These are phyloP conservation scores for Panellus pusillus DNA, from an alignment of 768 basidiomycete genomes.

Conservation along the genomic window DNA sequence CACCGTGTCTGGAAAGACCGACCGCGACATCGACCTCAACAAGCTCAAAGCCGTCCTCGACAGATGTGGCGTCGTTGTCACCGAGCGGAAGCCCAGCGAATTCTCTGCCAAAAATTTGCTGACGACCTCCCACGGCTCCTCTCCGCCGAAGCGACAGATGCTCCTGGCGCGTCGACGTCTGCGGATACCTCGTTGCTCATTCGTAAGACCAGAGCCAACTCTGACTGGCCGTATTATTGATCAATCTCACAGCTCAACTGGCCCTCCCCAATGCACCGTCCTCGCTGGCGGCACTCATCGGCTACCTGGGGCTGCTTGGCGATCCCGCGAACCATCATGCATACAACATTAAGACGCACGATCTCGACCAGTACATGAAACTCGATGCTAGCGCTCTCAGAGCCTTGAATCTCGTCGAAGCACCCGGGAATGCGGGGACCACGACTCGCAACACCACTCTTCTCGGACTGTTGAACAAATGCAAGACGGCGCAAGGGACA, in stretches of 20 bases:
- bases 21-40: constrained; percentile 83
- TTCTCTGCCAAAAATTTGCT: constrained; percentile 77
- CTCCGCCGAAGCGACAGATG: constrained; percentile 41
- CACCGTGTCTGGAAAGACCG: constrained; percentile 68
- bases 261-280: constrained; percentile 75
- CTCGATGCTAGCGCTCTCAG: constrained; percentile 95
- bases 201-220: constrained; percentile 41
- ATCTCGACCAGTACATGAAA: constrained; percentile 92
- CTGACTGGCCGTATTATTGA: neutral
- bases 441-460: constrained; percentile 82
- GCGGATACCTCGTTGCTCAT: constrained; percentile 53
- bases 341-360: constrained; percentile 82
- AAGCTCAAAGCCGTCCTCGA: constrained; percentile 87
- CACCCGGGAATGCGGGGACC: constrained; percentile 59
- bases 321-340: constrained; percentile 78
- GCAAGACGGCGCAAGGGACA: constrained; percentile 94
- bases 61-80: constrained; percentile 86
- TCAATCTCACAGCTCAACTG: constrained; percentile 62
- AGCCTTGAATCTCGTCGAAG: constrained; percentile 83
- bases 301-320: constrained; percentile 76
- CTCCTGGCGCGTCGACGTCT: constrained; percentile 36
- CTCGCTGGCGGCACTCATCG: constrained; percentile 77
- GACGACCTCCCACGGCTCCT: constrained; percentile 79
- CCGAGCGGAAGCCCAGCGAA: constrained; percentile 89
- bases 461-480: constrained; percentile 88